These are phyloP conservation scores for Annona squamosa DNA, from an alignment of 164 flowering plant genomes.

Conservation along the genomic window DNA sequence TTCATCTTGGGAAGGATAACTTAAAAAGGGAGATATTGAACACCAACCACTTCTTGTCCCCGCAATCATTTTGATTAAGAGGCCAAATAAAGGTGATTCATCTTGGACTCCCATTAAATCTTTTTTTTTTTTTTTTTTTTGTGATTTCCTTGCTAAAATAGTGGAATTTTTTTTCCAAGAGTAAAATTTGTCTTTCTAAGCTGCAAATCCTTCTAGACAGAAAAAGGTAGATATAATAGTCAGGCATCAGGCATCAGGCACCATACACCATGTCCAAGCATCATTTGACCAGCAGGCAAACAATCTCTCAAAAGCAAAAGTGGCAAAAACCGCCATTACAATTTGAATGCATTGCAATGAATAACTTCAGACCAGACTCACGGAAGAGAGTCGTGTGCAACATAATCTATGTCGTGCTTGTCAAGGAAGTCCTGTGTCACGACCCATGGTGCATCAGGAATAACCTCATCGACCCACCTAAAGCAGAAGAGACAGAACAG, in stretches of 20 bases:
- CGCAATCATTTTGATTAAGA: background rate
- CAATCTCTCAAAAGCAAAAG: background rate
- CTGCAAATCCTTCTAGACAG: background rate
- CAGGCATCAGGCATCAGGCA: background rate
- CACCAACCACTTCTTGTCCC: background rate
- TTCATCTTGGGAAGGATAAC: background rate
- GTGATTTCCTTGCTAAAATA: background rate
- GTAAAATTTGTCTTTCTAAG: background rate
- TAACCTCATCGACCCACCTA: conserved; percentile 99
- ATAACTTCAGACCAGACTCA: conserved; percentile 33
- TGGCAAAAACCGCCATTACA: background rate
- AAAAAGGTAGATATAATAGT: background rate
- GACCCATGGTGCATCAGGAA: conserved; percentile 99
- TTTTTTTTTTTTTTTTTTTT: too few relatives aligned
- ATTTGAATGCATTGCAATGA: background rate
- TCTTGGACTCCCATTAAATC: background rate
- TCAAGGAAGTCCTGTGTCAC: conserved; percentile 71
- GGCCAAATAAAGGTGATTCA: background rate
- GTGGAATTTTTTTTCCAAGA: background rate
- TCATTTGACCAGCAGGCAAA: background rate
- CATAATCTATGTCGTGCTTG: conserved; percentile 80
- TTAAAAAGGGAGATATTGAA: background rate
- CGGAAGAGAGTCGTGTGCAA: conserved; percentile 99
- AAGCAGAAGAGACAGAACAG: conserved; percentile 2
- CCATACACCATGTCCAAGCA: background rate